Base-by-base conservation (phyloP, 148 eudicot genomes). In the Fallopia convolvulus region DNA sequence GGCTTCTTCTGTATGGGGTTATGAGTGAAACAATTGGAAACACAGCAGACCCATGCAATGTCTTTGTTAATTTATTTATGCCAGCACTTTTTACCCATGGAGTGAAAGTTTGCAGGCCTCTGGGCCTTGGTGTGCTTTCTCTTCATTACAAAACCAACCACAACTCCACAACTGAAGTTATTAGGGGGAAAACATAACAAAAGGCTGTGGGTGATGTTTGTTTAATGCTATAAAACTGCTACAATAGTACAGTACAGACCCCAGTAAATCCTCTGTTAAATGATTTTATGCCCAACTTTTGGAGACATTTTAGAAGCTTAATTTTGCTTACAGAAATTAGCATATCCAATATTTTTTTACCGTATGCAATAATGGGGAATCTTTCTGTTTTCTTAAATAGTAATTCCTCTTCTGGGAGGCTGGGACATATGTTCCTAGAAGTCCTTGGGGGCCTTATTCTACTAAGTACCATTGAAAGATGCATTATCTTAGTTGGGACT, bases 261-360 rank as follows among this genome's bases (percentile, higher is more conserved):
- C 39, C 70, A 65, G 70, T 65, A 65, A 65, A 65, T 65, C 70
- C 40, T 30, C n/a, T 65, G 70, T 65, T 65, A 11, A 68, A 15
- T 36, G 20, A 15, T 68, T 68, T n/a, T 21, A 33, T 68, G 42
- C 20, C 72, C 44, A 36, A 33, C 72, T 68, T 68, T 68, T 33
- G 44, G 72, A 42, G 46, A 68, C 72, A 36, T 36, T 68, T 14
- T 15, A 39, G 44, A 39, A 68, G 72, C 41, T 68, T 68, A 33
- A 36, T 14, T 36, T 68, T 36, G 36, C 72, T 33, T 30, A 6
- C 39, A 5, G n/a, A 14, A 33, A 0, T 66, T 66, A 66, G n/a
- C 20, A 32, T 6, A 39, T 68, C 46, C 10, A 6, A 0, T 68
- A 14, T 8, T 68, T 39, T 61, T 21, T 33, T 13, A 33, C 14